Conservation (phyloP, 2,329 filamentous ascomycete genomes). For the Zarea fungicola region DNA sequence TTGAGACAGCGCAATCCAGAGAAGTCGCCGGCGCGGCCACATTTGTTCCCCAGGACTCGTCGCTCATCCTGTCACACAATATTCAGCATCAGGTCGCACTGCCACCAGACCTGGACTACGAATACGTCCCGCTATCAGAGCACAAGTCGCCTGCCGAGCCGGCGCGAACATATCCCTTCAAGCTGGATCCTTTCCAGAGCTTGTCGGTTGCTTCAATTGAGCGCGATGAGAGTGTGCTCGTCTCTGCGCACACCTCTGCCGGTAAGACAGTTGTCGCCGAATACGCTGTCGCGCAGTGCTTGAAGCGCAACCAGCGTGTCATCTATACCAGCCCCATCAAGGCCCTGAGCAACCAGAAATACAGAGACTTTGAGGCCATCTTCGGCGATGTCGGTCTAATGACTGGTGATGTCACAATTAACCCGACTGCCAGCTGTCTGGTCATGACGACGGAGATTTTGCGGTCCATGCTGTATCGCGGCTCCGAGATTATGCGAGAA, state of each 20-base stretch:
- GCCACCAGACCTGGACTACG: slow-evolving; percentile 88
- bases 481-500: slow-evolving; percentile 98
- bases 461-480: slow-evolving; percentile 95
- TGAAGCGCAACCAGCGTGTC: slow-evolving; percentile 95
- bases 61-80: slow-evolving; percentile 87
- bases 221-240: slow-evolving; percentile 90
- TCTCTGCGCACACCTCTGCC: slow-evolving; percentile 94
- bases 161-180: slow-evolving; percentile 80
- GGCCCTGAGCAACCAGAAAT: slow-evolving; percentile 97
- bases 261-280: slow-evolving; percentile 98
- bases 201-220: slow-evolving; percentile 93
- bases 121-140: slow-evolving; percentile 89
- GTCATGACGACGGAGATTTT: slow-evolving; percentile 99
- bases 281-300: slow-evolving; percentile 94
- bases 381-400: slow-evolving; percentile 97
- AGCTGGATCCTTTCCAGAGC: slow-evolving; percentile 95
- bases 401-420: slow-evolving; percentile 99
- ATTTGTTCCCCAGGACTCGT: slow-evolving; percentile 57
- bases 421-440: slow-evolving; percentile 93
- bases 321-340: slow-evolving; percentile 99
- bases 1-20: slow-evolving; percentile 90
- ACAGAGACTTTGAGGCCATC: slow-evolving; percentile 89
- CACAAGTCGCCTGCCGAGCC: slow-evolving; percentile 87
- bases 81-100: slow-evolving; percentile 97
- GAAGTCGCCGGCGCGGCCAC: slow-evolving; percentile 79